Evolutionary conservation across 257 asterid genomes (phyloP).

Genomic region (Linderniella brevidens): DNA sequence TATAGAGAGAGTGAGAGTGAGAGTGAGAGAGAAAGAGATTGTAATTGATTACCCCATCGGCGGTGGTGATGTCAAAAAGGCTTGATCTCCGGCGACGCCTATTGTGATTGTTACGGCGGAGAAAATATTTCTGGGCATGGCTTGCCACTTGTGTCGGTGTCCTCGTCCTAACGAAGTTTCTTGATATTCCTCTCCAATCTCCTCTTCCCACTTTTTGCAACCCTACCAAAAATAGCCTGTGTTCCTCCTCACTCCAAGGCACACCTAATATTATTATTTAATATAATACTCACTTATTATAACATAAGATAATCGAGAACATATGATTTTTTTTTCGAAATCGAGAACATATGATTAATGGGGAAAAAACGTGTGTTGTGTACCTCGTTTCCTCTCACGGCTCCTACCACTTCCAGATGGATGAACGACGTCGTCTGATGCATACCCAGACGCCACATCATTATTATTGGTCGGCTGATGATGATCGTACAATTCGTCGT

Average conservation of each 20-base stretch:
- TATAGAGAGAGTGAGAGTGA: neutral
- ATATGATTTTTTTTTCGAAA: neutral
- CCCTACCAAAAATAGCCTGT: constrained; percentile 67
- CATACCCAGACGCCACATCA: constrained; percentile 59
- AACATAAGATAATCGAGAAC: neutral
- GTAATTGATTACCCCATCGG: constrained; percentile 22
- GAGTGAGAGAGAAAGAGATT: neutral
- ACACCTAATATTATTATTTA: constrained; percentile 30
- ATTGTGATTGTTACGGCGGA: constrained; percentile 61
- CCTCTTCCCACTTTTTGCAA: constrained; percentile 92
- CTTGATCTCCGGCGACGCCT: constrained; percentile 95
- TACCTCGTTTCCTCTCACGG: constrained; percentile 42
- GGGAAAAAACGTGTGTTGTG: neutral
- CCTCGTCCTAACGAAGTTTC: constrained; percentile 79
- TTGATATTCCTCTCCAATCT: constrained; percentile 98
- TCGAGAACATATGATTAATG: neutral
- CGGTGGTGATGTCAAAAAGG: constrained; percentile 86
- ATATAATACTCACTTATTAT: neutral
- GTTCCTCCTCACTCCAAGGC: constrained; percentile 96
- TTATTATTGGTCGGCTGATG: constrained; percentile 44
- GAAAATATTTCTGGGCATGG: constrained; percentile 95
- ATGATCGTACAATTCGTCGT: constrained; percentile 17
- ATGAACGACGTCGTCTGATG: constrained; percentile 89
- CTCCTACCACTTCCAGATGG: constrained; percentile 71
- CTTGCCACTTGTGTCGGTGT: constrained; percentile 98